Percentiles rank a stretch among this genome's conserved stretches.
Conservation (phyloP, 352 stramenopile genomes). For the Halophytophthora polymorphica region DNA sequence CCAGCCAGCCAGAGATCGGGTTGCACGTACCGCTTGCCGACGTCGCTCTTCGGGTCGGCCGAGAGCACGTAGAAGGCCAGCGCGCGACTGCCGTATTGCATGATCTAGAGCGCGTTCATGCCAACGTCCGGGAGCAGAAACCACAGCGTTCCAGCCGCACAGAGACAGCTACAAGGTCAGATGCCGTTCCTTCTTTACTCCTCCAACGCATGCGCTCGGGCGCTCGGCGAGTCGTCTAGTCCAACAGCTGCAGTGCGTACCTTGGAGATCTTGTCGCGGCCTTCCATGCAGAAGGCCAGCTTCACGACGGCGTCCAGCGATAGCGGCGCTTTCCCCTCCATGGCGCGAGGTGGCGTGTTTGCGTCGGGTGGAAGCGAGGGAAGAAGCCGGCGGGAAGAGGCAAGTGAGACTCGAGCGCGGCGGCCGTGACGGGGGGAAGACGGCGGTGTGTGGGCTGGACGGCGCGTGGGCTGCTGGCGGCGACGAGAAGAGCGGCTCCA, state of each 20-base stretch:
- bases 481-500: no score
- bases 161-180: not conserved
- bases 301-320: conserved; percentile 61
- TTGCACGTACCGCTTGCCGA: conserved; percentile 63
- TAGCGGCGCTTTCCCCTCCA: conserved; percentile 53
- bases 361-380: not conserved
- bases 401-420: not conserved
- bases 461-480: no score
- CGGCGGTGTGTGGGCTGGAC: no score
- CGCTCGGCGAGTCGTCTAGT: not conserved
- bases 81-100: conserved; percentile 84
- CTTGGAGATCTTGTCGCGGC: conserved; percentile 87
- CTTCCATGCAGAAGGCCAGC: conserved; percentile 77
- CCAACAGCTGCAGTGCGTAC: conserved; percentile 25
- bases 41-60: conserved; percentile 76
- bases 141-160: no score
- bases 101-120: conserved; percentile 45
- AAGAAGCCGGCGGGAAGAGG: not conserved
- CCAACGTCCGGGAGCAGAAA: no score
- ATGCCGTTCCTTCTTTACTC: no score
- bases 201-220: no score
- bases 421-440: no score
- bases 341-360: conserved; percentile 5
- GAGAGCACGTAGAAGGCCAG: conserved; percentile 78
- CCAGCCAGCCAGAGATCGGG: no score